These are phyloP conservation scores for Aspergillus aculeatinus DNA, from an alignment of 2,329 filamentous ascomycete species.

Conservation along the genomic window DNA sequence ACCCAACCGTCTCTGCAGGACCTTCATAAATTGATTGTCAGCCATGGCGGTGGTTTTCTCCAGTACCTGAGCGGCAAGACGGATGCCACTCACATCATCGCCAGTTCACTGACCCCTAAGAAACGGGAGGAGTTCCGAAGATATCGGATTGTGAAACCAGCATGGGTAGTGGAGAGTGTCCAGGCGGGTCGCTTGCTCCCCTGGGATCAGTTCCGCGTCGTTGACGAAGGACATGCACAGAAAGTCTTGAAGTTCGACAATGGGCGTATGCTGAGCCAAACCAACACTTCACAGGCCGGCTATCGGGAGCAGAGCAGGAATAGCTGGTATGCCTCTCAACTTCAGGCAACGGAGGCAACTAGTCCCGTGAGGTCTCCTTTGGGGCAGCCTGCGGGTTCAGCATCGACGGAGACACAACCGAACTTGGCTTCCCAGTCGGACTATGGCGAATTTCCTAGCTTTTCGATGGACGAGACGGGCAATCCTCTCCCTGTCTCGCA, in stretches of 20 bases:
- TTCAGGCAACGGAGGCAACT: conserved; percentile 48
- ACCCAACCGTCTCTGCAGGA: conserved; percentile 90
- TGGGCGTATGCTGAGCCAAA: conserved; percentile 66
- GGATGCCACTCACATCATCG: conserved; percentile 92
- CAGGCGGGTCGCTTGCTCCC: conserved; percentile 75
- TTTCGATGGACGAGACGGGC: conserved; percentile 21
- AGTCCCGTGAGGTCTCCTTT: conserved; percentile 17
- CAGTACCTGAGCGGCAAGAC: conserved; percentile 96
- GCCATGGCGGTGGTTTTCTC: conserved; percentile 89
- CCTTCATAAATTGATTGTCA: conserved; percentile 82
- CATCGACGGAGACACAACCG: conserved; percentile 23
- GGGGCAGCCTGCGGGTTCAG: neutral
- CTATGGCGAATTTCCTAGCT: conserved; percentile 42
- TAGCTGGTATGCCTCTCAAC: conserved; percentile 78
- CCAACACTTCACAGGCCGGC: conserved; percentile 58
- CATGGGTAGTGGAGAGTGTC: conserved; percentile 91
- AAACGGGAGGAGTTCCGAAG: conserved; percentile 83
- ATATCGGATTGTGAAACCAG: conserved; percentile 90
- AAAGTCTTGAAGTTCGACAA: conserved; percentile 67
- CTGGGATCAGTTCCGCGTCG: conserved; percentile 80
- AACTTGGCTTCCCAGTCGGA: conserved; percentile 42
- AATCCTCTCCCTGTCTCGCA: neutral
- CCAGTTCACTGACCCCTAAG: conserved; percentile 84
- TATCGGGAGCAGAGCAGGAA: conserved; percentile 79
- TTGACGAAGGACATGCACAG: conserved; percentile 81